Evolutionary conservation across 2,329 filamentous ascomycete genomes (phyloP).

Genomic region (Neoarthrinium moseri): DNA sequence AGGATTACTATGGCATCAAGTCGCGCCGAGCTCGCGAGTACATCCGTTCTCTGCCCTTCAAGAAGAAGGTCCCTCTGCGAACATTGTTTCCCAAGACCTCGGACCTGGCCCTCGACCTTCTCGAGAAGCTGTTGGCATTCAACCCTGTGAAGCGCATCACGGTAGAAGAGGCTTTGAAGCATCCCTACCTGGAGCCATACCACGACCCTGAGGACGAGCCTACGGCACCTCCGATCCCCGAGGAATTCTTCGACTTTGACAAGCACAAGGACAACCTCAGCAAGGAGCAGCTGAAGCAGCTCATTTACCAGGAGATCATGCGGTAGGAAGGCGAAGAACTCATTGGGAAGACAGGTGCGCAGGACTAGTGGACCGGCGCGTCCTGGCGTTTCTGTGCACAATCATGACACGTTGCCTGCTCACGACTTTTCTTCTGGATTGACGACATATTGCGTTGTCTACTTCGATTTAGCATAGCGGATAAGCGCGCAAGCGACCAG

Average conservation of each 20-base stretch:
- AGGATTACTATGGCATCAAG: slow-evolving; percentile 99
- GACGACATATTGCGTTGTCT: not conserved
- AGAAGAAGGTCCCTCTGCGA: slow-evolving; percentile 99
- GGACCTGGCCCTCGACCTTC: slow-evolving; percentile 87
- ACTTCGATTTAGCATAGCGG: slow-evolving; percentile 4
- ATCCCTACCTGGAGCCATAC: slow-evolving; percentile 97
- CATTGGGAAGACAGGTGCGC: too few species aligned
- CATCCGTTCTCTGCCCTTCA: slow-evolving; percentile 96
- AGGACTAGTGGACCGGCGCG: not conserved
- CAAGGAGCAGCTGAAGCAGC: slow-evolving; percentile 95
- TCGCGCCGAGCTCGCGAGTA: slow-evolving; percentile 95
- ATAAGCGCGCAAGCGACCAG: too few species aligned
- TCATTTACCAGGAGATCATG: slow-evolving; percentile 98
- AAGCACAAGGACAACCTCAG: slow-evolving; percentile 99
- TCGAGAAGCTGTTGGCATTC: slow-evolving; percentile 95
- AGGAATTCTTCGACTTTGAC: slow-evolving; percentile 99
- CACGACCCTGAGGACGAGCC: slow-evolving; percentile 99
- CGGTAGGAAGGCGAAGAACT: slow-evolving; percentile 34
- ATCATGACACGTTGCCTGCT: not conserved
- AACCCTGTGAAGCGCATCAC: slow-evolving; percentile 99
- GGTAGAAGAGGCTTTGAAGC: slow-evolving; percentile 94
- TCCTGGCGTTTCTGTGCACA: not conserved
- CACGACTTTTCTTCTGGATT: not conserved
- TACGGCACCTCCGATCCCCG: slow-evolving; percentile 91
- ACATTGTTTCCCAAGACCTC: slow-evolving; percentile 98